These are phyloP conservation scores for Penicillium sp. DNA, from an alignment of 2,329 filamentous ascomycete species.

Conservation along the genomic window DNA sequence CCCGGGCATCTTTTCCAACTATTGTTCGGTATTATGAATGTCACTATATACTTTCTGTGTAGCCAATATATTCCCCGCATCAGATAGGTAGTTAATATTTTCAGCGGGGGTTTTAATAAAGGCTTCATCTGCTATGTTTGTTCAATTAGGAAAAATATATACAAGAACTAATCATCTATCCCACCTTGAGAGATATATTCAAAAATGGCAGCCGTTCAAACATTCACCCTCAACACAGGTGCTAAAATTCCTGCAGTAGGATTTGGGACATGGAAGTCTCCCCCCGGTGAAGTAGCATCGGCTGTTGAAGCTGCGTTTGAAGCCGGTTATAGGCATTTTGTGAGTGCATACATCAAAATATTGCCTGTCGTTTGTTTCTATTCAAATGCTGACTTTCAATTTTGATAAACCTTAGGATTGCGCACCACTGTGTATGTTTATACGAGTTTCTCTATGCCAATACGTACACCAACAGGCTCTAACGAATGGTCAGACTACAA, in stretches of 20 bases:
- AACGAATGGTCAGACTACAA: not conserved
- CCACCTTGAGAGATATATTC: not conserved
- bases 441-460: not conserved
- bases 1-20: not conserved
- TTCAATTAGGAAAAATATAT: not conserved
- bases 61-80: not conserved
- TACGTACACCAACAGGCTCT: not conserved
- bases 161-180: too few relatives aligned
- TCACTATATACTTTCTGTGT: too few relatives aligned
- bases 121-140: not conserved
- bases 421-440: constrained; percentile 2
- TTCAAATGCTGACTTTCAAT: not conserved
- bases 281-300: constrained; percentile 46
- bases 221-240: constrained; percentile 54
- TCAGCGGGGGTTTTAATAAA: not conserved
- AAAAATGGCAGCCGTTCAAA: constrained; percentile 53
- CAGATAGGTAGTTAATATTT: not conserved
- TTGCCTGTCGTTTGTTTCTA: not conserved
- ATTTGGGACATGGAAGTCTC: constrained; percentile 61
- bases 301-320: constrained; percentile 37
- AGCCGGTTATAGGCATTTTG: constrained; percentile 9
- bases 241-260: constrained; percentile 60
- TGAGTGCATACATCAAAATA: not conserved
- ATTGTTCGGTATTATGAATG: too few relatives aligned
- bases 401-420: constrained; percentile 8